Conservation (phyloP, 2,329 filamentous ascomycete genomes). For the Leptosphaerulina australis region DNA sequence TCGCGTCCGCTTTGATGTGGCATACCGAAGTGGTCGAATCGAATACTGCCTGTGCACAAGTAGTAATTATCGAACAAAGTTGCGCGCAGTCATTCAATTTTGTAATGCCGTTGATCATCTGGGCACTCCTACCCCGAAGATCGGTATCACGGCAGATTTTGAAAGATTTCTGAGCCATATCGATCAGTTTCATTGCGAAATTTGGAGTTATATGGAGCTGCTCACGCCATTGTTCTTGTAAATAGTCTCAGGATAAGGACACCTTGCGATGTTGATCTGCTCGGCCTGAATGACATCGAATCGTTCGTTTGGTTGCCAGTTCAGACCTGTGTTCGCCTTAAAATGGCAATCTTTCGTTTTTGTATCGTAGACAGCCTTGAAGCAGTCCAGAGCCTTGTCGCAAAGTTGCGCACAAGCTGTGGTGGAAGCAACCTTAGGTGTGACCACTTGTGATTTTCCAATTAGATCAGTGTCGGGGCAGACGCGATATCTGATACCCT, state of each 20-base stretch:
- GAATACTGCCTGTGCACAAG: conserved; percentile 32
- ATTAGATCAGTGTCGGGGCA: conserved; percentile 29
- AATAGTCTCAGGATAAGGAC: conserved; percentile 28
- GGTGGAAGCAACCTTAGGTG: conserved; percentile 22
- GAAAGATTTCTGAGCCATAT: conserved; percentile 22
- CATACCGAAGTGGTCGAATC: conserved; percentile 24
- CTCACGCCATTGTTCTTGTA: conserved; percentile 28
- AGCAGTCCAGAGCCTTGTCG: conserved; percentile 28
- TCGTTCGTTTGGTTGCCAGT: conserved; percentile 28
- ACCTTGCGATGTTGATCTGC: conserved; percentile 33
- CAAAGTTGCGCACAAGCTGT: conserved; percentile 31
- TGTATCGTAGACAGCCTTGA: conserved; percentile 37
- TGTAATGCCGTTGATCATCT: conserved; percentile 20
- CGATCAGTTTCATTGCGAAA: background rate
- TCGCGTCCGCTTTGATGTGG: conserved; percentile 35
- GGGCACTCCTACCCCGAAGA: conserved; percentile 27
- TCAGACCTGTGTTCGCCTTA: conserved; percentile 25
- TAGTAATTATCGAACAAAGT: conserved; percentile 27
- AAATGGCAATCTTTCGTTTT: conserved; percentile 29
- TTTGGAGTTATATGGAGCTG: background rate
- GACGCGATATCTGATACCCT: conserved; percentile 30
- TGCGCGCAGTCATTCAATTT: conserved; percentile 30
- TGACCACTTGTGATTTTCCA: conserved; percentile 23
- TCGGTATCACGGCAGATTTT: conserved; percentile 35
- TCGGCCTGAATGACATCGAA: conserved; percentile 33